Conservation (phyloP, 192 early-diverging fungal species). For the Gryganskiella cystojenkinii region DNA sequence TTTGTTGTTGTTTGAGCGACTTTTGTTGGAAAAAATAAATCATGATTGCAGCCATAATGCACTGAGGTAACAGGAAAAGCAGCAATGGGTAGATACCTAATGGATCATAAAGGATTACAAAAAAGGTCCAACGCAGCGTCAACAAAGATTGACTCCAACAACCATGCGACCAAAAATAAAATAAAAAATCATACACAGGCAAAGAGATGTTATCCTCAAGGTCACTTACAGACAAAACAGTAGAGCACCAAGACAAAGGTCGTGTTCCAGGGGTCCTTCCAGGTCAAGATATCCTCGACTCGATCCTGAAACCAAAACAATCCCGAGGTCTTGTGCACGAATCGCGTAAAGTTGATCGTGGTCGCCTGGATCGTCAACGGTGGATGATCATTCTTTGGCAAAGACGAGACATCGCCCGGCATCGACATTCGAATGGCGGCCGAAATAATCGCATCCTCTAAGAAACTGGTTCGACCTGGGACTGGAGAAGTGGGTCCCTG, state of each 20-base stretch:
- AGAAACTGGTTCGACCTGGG: constrained; percentile 24
- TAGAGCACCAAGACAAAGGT: constrained; percentile 61
- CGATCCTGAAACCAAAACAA: constrained; percentile 73
- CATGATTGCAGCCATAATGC: constrained; percentile 62
- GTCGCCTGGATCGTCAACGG: constrained; percentile 73
- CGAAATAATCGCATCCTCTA: constrained; percentile 47
- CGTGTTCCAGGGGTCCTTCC: constrained; percentile 77
- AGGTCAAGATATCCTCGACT: constrained; percentile 70
- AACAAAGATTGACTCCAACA: neutral
- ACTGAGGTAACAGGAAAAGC: constrained; percentile 63
- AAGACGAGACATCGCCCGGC: constrained; percentile 29
- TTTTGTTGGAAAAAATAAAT: constrained; percentile 62
- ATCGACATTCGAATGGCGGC: constrained; percentile 49
- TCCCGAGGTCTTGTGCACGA: constrained; percentile 71
- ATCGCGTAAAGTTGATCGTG: constrained; percentile 75
- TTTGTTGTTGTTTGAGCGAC: constrained; percentile 41
- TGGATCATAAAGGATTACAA: constrained; percentile 1
- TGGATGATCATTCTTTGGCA: constrained; percentile 61
- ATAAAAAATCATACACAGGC: neutral
- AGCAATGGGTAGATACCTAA: constrained; percentile 70
- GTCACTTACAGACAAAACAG: constrained; percentile 63
- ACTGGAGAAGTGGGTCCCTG: constrained; percentile 6
- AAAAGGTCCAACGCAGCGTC: neutral
- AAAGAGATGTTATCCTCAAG: neutral
- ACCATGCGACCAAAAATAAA: neutral